Evolutionary conservation across 2,329 filamentous ascomycete genomes (phyloP).

Genomic region (Zelopaecilomyces penicillatus): DNA sequence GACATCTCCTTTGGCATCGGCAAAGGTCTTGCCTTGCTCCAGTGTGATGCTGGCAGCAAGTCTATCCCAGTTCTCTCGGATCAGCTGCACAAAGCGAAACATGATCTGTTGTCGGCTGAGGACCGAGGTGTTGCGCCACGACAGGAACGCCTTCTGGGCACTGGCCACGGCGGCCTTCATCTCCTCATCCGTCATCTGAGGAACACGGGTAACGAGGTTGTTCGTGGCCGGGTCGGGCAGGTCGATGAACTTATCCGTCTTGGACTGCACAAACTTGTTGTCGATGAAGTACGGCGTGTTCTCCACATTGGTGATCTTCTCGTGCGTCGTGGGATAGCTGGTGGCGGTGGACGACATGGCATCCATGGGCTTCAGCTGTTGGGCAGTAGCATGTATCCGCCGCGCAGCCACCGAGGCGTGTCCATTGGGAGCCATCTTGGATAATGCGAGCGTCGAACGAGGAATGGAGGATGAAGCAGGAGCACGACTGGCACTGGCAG

Average conservation of each 20-base stretch:
- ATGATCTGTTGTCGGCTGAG: constrained; percentile 74
- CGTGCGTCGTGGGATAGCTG: constrained; percentile 63
- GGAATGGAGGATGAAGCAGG: constrained; percentile 17
- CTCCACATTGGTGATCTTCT: constrained; percentile 55
- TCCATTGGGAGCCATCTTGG: constrained; percentile 28
- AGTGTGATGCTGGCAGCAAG: constrained; percentile 77
- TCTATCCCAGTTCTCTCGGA: constrained; percentile 78
- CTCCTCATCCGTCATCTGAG: constrained; percentile 72
- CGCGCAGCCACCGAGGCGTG: constrained; percentile 35
- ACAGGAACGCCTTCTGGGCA: constrained; percentile 65
- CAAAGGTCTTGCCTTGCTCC: constrained; percentile 84
- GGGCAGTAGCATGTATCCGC: constrained; percentile 49
- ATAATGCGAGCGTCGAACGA: constrained; percentile 17
- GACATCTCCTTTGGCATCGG: constrained; percentile 74
- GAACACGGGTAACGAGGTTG: constrained; percentile 74
- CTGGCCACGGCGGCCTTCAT: constrained; percentile 67
- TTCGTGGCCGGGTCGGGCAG: constrained; percentile 78
- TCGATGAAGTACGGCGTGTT: constrained; percentile 77
- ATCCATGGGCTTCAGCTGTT: constrained; percentile 44
- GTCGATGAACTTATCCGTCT: constrained; percentile 66
- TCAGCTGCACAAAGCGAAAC: constrained; percentile 75
- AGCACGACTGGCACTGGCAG: constrained; percentile 27
- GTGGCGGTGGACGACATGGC: constrained; percentile 47
- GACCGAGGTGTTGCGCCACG: constrained; percentile 64
- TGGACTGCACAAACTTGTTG: constrained; percentile 66